phyloP scores from a whole-genome alignment of 2,329 filamentous ascomycete species.

The Pseudopithomyces maydicus region DNA sequence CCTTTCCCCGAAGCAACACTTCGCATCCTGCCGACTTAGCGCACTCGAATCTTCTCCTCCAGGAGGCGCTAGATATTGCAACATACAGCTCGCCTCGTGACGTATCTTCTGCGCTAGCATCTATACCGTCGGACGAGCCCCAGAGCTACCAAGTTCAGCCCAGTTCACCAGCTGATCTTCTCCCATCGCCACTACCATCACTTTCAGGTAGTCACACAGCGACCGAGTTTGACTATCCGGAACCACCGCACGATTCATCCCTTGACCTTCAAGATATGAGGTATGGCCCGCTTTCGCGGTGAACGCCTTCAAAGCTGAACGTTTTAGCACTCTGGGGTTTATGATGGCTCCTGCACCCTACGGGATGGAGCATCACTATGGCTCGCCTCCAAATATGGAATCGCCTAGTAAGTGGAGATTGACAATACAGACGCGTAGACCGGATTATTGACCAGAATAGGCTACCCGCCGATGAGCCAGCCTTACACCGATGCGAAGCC shows the following conservation, averaged over 20 bases:
- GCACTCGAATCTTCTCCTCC: slow-evolving; percentile 20
- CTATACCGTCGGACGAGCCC: slow-evolving; percentile 16
- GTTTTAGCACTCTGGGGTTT: slow-evolving; percentile 43
- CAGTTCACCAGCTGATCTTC: slow-evolving; percentile 17
- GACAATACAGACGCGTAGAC: neutral
- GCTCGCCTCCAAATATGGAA: slow-evolving; percentile 36
- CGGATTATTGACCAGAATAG: slow-evolving; percentile 12
- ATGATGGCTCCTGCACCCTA: slow-evolving; percentile 49
- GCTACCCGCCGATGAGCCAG: slow-evolving; percentile 36
- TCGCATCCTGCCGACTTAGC: slow-evolving; percentile 20
- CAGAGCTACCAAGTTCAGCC: slow-evolving; percentile 20
- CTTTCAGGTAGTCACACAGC: slow-evolving; percentile 23
- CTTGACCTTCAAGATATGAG: slow-evolving; percentile 46
- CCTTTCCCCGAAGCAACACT: slow-evolving; percentile 24
- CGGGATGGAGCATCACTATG: slow-evolving; percentile 41
- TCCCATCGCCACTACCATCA: slow-evolving; percentile 29
- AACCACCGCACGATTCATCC: slow-evolving; percentile 26
- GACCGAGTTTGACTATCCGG: slow-evolving; percentile 24
- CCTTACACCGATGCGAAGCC: slow-evolving; percentile 35
- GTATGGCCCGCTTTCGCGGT: slow-evolving; percentile 22
- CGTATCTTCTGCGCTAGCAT: slow-evolving; percentile 16
- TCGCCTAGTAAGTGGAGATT: slow-evolving; percentile 23
- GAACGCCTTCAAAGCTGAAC: slow-evolving; percentile 18
- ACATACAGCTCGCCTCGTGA: slow-evolving; percentile 25
- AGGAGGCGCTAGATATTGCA: slow-evolving; percentile 23